A percentile compares a stretch with the other conserved stretches of the same genome.
Evolutionary conservation across 2,329 filamentous ascomycete genomes (phyloP).

Genomic region (Phialocephala subalpina): DNA sequence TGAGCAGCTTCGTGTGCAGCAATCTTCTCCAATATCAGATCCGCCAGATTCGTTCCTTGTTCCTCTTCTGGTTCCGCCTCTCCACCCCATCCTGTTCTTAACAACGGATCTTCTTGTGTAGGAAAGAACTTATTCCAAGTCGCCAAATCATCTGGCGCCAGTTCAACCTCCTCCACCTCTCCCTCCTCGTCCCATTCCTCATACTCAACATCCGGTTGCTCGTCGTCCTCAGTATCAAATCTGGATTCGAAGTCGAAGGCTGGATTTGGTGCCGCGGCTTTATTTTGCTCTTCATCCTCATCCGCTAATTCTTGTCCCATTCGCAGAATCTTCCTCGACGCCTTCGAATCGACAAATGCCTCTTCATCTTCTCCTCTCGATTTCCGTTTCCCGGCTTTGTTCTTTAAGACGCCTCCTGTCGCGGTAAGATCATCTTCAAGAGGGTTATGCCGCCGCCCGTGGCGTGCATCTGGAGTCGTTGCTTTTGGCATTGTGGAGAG

Average conservation of each 20-base stretch:
- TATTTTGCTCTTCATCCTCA: slow-evolving; percentile 70
- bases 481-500: slow-evolving; percentile 78
- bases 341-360: slow-evolving; percentile 84
- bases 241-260: slow-evolving; percentile 85
- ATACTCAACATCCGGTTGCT: slow-evolving; percentile 56
- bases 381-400: slow-evolving; percentile 76
- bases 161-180: slow-evolving; percentile 75
- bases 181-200: slow-evolving; percentile 74
- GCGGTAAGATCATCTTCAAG: slow-evolving; percentile 87
- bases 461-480: slow-evolving; percentile 64
- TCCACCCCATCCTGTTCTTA: slow-evolving; percentile 43
- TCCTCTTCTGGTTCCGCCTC: slow-evolving; percentile 51
- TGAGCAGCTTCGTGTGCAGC: slow-evolving; percentile 84
- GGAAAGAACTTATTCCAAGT: slow-evolving; percentile 92
- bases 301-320: slow-evolving; percentile 90
- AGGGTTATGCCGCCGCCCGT: slow-evolving; percentile 82
- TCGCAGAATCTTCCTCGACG: slow-evolving; percentile 86
- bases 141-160: slow-evolving; percentile 88
- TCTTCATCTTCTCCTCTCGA: slow-evolving; percentile 67
- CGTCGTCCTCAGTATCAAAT: slow-evolving; percentile 64
- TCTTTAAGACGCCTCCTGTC: slow-evolving; percentile 70
- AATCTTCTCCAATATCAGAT: slow-evolving; percentile 94
- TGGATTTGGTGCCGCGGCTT: slow-evolving; percentile 56
- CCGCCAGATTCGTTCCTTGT: slow-evolving; percentile 81
- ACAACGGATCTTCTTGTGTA: slow-evolving; percentile 60